A percentile compares a stretch with the other conserved stretches of the same genome.
These are phyloP conservation scores for Cyclotella kingstonii DNA, from an alignment of 108 stramenopile genomes.

Conservation along the genomic window DNA sequence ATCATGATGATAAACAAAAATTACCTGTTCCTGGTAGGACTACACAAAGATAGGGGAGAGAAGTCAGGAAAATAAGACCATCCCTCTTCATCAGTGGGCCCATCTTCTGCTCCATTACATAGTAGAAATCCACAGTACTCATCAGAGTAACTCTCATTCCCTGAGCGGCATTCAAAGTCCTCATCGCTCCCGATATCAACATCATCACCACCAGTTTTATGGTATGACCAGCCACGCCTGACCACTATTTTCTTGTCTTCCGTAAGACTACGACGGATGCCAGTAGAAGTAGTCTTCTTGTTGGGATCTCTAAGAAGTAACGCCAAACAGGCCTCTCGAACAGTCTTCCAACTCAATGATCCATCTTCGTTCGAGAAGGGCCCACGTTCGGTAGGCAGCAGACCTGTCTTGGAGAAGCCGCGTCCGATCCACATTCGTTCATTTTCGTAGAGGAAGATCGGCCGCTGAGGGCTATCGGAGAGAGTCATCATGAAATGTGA, in stretches of 20 bases:
- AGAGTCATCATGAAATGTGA: too few species aligned
- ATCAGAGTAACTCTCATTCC: not conserved
- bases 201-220: slow-evolving; percentile 17
- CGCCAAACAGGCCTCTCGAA: slow-evolving; percentile 45
- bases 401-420: slow-evolving; percentile 53
- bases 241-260: not conserved
- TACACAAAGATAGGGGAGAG: slow-evolving; percentile 25
- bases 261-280: not conserved
- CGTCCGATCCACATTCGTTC: slow-evolving; percentile 64
- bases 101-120: slow-evolving; percentile 18
- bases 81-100: slow-evolving; percentile 36
- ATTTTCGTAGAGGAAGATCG: slow-evolving; percentile 62
- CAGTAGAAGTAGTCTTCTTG: not conserved
- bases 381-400: slow-evolving; percentile 60
- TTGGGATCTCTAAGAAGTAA: slow-evolving; percentile 27
- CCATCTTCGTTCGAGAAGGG: slow-evolving; percentile 56
- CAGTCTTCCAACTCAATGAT: slow-evolving; percentile 50
- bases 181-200: not conserved
- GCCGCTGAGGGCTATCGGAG: too few species aligned
- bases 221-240: slow-evolving; percentile 42
- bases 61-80: slow-evolving; percentile 65
- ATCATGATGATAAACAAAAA: not conserved
- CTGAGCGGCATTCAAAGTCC: slow-evolving; percentile 18
- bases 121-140: slow-evolving; percentile 27
- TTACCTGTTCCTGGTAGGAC: slow-evolving; percentile 42